A percentile compares a stretch with the other conserved stretches of the same genome.
phyloP scores from a whole-genome alignment of 176 grass and related monocot genomes.

The Eragrostis nindensis region DNA sequence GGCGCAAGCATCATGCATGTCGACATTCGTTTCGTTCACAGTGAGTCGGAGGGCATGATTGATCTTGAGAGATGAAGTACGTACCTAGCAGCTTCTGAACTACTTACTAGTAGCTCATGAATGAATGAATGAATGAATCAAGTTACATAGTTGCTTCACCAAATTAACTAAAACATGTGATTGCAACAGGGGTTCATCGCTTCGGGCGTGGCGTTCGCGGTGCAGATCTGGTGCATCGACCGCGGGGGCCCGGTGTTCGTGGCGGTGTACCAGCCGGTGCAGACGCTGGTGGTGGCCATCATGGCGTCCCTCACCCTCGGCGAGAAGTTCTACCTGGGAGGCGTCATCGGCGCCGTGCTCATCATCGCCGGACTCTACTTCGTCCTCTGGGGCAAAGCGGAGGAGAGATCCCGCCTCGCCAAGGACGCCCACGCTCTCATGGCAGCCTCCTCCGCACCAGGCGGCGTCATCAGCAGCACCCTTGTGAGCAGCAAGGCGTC shows the following conservation, averaged over 20 bases:
- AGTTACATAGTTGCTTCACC: too few relatives aligned
- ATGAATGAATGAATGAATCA: too few relatives aligned
- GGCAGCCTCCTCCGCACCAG: constrained; percentile 2
- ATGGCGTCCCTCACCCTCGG: constrained; percentile 79
- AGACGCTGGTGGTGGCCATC: constrained; percentile 95
- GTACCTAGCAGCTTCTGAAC: too few relatives aligned
- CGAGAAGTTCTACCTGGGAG: constrained; percentile 90
- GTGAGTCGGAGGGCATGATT: too few relatives aligned
- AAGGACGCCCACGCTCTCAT: constrained; percentile 38
- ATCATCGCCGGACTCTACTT: constrained; percentile 89
- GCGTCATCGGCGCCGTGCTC: constrained; percentile 84
- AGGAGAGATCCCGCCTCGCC: constrained; percentile 59
- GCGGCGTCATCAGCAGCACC: neutral
- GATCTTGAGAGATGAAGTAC: too few relatives aligned
- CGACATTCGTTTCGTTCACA: too few relatives aligned
- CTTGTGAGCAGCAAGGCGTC: constrained; percentile 46
- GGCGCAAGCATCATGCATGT: too few relatives aligned
- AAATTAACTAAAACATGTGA: too few relatives aligned
- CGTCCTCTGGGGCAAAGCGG: constrained; percentile 93
- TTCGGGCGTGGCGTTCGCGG: constrained; percentile 91
- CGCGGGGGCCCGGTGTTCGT: constrained; percentile 93
- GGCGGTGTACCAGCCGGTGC: constrained; percentile 96
- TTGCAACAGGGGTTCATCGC: constrained; percentile 99
- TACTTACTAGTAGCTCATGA: too few relatives aligned
- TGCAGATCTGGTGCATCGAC: constrained; percentile 99